These are phyloP conservation scores for Pythium sukuiense DNA, from an alignment of 352 stramenopile species.

Conservation along the genomic window DNA sequence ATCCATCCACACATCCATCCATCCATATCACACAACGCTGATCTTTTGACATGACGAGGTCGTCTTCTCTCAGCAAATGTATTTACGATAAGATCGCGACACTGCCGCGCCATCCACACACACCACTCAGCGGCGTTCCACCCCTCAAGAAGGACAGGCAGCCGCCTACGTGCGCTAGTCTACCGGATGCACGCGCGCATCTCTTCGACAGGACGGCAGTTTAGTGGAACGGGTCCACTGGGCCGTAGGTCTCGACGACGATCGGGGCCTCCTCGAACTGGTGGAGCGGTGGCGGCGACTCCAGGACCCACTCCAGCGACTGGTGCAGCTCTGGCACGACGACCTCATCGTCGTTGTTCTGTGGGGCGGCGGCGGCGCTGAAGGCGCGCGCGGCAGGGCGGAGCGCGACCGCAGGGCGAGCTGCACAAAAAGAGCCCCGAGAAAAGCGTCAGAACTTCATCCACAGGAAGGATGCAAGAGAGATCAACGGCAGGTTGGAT, in stretches of 20 bases:
- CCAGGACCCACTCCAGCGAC: constrained; percentile 85
- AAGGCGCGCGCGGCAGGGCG: constrained; percentile 56
- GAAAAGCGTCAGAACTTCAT: constrained; percentile 17
- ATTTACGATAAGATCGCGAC: constrained; percentile 33
- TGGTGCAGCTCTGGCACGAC: constrained; percentile 82
- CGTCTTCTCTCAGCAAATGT: constrained; percentile 21
- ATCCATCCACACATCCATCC: neutral
- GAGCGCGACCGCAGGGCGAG: constrained; percentile 47
- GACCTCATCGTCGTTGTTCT: constrained; percentile 67
- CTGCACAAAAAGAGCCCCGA: constrained; percentile 26
- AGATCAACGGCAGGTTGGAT: neutral
- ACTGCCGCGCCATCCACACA: neutral
- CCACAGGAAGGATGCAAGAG: neutral
- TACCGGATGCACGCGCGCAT: constrained; percentile 12
- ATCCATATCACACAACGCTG: neutral
- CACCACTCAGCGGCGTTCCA: constrained; percentile 3
- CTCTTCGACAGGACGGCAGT: constrained; percentile 10
- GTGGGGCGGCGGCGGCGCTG: constrained; percentile 50
- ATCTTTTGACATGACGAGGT: neutral
- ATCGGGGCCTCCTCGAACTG: constrained; percentile 89
- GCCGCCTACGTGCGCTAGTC: neutral
- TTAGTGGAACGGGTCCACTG: constrained; percentile 84
- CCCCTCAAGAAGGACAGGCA: neutral
- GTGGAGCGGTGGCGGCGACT: constrained; percentile 82
- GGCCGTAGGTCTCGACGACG: constrained; percentile 87